phyloP scores from a whole-genome alignment of 2,329 filamentous ascomycete species.

The Alternaria viburni region DNA sequence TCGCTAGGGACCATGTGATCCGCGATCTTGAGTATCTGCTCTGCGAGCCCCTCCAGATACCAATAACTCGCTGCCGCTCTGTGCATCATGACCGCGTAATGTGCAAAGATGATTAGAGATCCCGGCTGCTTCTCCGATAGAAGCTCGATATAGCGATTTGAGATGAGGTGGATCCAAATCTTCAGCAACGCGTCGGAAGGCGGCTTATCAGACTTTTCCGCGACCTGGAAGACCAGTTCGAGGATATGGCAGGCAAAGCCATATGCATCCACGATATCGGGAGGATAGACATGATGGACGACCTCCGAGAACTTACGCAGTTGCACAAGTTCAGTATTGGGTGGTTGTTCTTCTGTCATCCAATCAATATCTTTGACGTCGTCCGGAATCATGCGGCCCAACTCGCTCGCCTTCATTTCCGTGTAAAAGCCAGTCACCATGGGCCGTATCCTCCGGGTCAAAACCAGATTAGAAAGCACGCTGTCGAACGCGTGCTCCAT shows the following conservation, averaged over 20 bases:
- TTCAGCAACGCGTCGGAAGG: slow-evolving; percentile 35
- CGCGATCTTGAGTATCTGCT: slow-evolving; percentile 33
- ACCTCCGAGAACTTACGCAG: slow-evolving; percentile 33
- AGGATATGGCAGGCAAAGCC: slow-evolving; percentile 29
- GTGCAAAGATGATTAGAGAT: slow-evolving; percentile 45
- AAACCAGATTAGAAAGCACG: slow-evolving; percentile 28
- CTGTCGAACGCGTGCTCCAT: slow-evolving; percentile 26
- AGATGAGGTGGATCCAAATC: slow-evolving; percentile 34
- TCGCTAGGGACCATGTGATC: slow-evolving; percentile 32
- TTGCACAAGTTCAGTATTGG: slow-evolving; percentile 28
- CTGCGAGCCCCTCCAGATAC: slow-evolving; percentile 33
- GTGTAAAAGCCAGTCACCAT: slow-evolving; percentile 30
- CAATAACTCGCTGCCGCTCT: slow-evolving; percentile 30
- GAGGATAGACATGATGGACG: slow-evolving; percentile 32
- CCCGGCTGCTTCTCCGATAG: slow-evolving; percentile 38
- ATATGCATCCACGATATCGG: slow-evolving; percentile 38
- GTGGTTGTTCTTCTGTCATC: slow-evolving; percentile 18
- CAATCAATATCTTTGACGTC: slow-evolving; percentile 28
- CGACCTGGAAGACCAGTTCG: slow-evolving; percentile 26
- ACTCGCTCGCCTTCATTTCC: slow-evolving; percentile 17
- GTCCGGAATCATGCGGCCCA: slow-evolving; percentile 26
- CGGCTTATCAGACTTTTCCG: slow-evolving; percentile 16
- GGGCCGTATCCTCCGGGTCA: slow-evolving; percentile 32
- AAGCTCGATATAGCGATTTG: slow-evolving; percentile 34
- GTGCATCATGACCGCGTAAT: slow-evolving; percentile 43